phyloP scores from a whole-genome alignment of 1,284 basidiomycete species.

The Macrocystidia cucumis region DNA sequence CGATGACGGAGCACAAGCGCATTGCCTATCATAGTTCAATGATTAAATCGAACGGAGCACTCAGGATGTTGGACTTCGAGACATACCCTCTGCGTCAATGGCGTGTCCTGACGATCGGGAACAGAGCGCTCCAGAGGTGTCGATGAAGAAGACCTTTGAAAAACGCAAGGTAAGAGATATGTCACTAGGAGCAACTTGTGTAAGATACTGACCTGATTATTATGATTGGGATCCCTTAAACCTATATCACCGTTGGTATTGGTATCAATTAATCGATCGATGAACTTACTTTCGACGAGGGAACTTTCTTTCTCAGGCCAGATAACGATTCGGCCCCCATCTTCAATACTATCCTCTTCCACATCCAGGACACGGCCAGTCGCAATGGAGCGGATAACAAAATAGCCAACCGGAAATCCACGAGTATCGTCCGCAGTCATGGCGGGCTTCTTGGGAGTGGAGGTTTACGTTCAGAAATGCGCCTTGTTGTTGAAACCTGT shows the following conservation, averaged over 20 bases:
- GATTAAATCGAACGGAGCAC: constrained; percentile 3
- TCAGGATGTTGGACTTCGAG: background rate
- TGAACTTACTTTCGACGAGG: constrained; percentile 58
- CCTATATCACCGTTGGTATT: constrained; percentile 27
- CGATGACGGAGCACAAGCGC: constrained; percentile 64
- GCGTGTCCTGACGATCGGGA: constrained; percentile 75
- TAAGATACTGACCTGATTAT: constrained; percentile 53
- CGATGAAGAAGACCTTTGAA: constrained; percentile 70
- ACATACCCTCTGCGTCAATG: constrained; percentile 63
- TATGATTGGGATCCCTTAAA: constrained; percentile 54
- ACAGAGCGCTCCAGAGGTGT: constrained; percentile 65
- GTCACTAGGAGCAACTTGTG: constrained; percentile 3
- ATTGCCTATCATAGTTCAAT: constrained; percentile 25
- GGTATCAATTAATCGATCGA: background rate
- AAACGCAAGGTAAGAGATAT: constrained; percentile 3
- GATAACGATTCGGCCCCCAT: constrained; percentile 57
- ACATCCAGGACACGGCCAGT: constrained; percentile 60
- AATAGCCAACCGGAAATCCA: constrained; percentile 75
- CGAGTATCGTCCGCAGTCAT: too few species aligned
- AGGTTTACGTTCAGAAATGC: too few species aligned
- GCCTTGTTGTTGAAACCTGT: too few species aligned
- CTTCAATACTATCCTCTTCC: constrained; percentile 43
- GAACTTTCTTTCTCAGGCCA: constrained; percentile 68
- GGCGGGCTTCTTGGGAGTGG: too few species aligned
- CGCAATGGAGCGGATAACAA: constrained; percentile 58